A percentile compares a stretch with the other conserved stretches of the same genome.
These are phyloP conservation scores for Ziziphus jujuba DNA, from an alignment of 306 rosid species.

Conservation along the genomic window DNA sequence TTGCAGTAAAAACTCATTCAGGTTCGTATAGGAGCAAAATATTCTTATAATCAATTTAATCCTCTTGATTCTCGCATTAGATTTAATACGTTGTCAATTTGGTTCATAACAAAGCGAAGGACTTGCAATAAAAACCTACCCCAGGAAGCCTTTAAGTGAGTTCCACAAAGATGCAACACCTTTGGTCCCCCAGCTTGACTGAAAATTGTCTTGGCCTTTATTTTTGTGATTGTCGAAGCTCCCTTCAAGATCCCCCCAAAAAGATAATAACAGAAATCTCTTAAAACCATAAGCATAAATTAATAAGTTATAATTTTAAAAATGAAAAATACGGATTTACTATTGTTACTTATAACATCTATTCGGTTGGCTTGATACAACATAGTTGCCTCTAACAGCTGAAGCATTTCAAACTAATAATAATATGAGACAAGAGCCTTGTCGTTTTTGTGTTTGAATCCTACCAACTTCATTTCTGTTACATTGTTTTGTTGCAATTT, in stretches of 20 bases:
- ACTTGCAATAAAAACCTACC: constrained; percentile 46
- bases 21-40: too few relatives aligned
- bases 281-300: constrained; percentile 9
- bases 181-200: constrained; percentile 35
- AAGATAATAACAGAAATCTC: constrained; percentile 18
- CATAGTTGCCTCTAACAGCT: too few relatives aligned
- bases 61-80: too few relatives aligned
- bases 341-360: not conserved
- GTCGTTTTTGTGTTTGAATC: too few relatives aligned
- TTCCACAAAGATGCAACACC: constrained; percentile 47
- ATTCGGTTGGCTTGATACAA: too few relatives aligned
- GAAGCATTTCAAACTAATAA: too few relatives aligned
- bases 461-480: too few relatives aligned
- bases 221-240: constrained; percentile 28
- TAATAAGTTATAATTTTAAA: not conserved
- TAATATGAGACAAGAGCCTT: too few relatives aligned
- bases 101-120: not conserved
- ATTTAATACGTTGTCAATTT: too few relatives aligned
- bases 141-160: constrained; percentile 55
- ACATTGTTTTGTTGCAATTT: too few relatives aligned
- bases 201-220: constrained; percentile 25
- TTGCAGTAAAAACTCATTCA: not conserved
- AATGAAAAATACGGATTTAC: not conserved
- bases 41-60: too few relatives aligned
- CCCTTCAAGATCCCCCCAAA: constrained; percentile 42